Evolutionary conservation across 192 early-diverging fungal genomes (phyloP).

Genomic region (Gonapodya prolifera): DNA sequence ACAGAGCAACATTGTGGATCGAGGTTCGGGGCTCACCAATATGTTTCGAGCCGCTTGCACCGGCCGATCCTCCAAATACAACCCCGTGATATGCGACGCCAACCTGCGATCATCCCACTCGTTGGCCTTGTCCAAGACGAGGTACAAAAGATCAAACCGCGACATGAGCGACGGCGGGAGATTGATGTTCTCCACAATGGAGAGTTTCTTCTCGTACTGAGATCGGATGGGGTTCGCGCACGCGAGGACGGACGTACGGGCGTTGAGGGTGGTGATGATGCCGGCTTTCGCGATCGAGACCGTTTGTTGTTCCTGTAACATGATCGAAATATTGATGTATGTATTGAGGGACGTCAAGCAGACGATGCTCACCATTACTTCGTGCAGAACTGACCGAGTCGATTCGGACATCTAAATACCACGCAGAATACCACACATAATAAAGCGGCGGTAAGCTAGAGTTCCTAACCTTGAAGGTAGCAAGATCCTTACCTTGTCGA

Average conservation of each 20-base stretch:
- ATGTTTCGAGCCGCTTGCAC: conserved; percentile 6
- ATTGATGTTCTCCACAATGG: conserved; percentile 78
- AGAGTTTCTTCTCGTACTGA: conserved; percentile 68
- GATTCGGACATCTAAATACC: conserved; percentile 92
- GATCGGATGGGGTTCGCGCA: conserved; percentile 89
- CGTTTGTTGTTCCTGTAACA: conserved; percentile 95
- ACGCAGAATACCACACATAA: too few relatives aligned
- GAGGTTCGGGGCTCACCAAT: too few relatives aligned
- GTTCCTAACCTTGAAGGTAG: too few relatives aligned
- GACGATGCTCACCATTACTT: conserved; percentile 73
- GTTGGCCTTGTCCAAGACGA: conserved; percentile 83
- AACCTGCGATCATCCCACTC: conserved; percentile 72
- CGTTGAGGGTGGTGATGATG: conserved; percentile 95
- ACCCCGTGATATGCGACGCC: conserved; percentile 73
- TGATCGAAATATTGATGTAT: too few relatives aligned
- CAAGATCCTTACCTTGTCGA: too few relatives aligned
- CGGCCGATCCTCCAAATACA: conserved; percentile 64
- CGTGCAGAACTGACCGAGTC: conserved; percentile 87
- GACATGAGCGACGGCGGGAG: conserved; percentile 89
- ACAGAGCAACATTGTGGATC: too few relatives aligned
- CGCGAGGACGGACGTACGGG: conserved; percentile 87
- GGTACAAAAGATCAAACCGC: conserved; percentile 84
- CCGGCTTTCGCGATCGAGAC: conserved; percentile 97
- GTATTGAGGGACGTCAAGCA: too few relatives aligned
- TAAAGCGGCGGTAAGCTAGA: too few relatives aligned